Evolutionary conservation across 768 basidiomycete species (phyloP), one percentile per base, ranked within the genome.

Genomic region (Tricholoma sp.): DNA sequence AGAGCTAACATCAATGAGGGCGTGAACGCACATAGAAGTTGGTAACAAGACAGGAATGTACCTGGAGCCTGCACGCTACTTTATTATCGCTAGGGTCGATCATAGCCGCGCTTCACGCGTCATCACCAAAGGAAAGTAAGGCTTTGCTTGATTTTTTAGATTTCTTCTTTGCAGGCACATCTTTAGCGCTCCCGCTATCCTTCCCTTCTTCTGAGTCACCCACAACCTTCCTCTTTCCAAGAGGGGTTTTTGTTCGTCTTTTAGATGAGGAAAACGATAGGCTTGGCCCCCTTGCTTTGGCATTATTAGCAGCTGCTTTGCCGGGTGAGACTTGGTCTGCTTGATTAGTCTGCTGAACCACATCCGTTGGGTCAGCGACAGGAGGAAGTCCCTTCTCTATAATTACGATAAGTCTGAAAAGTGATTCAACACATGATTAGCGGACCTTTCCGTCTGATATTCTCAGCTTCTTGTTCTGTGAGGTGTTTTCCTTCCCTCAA

Each of bases 401-500:
- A 18, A 22, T 35, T n/a, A 45, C 31, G 57, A 19, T 49, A 16
- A 57, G 21, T 37, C 61, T 14, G 55, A 37, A 58, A 52, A 34
- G 18, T n/a, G 51, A 50, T 11, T 32, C 29, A 24, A 24, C 22
- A 45, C 8, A 47, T 31, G 49, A 21, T n/a, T 19, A 22, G 64
- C 76, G 51, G 58, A 91, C 91, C 88, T 78, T 80, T 83, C 55
- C 90, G 81, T 54, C 79, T 78, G 63, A 89, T 79, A 66, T 90
- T 87, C 76, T 91, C 87, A 3, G 79, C 92, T 64, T 96, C 91
- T 55, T 80, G 73, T 60, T 80, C 86, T 1, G 83, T 83, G 43
- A 97, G 76, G 74, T 97, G 94, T 67, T 91, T 95, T 24, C 94
- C 94, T 62, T 88, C 83, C 66, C 83, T 91, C 61, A 97, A 68